These are phyloP conservation scores for Penicillium sp. DNA, from an alignment of 2,329 filamentous ascomycete genomes.

Conservation along the genomic window DNA sequence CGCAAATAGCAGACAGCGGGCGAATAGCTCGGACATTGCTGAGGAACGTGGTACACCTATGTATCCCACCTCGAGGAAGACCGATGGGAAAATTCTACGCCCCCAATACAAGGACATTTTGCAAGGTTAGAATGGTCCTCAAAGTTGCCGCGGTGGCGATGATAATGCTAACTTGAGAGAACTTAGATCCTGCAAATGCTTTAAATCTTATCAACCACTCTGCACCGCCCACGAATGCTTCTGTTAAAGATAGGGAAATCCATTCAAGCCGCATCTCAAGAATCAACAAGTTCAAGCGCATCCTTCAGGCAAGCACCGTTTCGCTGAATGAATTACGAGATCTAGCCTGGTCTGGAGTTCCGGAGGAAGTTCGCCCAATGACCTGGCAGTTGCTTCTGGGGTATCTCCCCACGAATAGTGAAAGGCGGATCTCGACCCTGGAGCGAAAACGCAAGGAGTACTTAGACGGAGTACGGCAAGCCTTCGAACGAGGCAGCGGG, in stretches of 20 bases:
- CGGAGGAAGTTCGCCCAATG: conserved; percentile 94
- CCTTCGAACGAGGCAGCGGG: conserved; percentile 61
- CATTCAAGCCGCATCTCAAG: conserved; percentile 86
- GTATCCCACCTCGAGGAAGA: conserved; percentile 87
- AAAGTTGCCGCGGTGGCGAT: neutral
- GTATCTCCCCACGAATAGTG: conserved; percentile 95
- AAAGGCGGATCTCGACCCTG: conserved; percentile 83
- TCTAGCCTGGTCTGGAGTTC: conserved; percentile 91
- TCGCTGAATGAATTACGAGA: conserved; percentile 80
- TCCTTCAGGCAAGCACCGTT: conserved; percentile 90
- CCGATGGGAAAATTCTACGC: conserved; percentile 90
- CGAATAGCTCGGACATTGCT: conserved; percentile 91
- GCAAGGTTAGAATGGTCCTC: conserved; percentile 54
- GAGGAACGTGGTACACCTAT: conserved; percentile 81
- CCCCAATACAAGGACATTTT: conserved; percentile 98
- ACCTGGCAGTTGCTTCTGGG: conserved; percentile 97
- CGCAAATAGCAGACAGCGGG: conserved; percentile 63
- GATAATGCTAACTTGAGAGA: conserved; percentile 8
- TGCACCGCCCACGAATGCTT: conserved; percentile 71
- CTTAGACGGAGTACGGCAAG: conserved; percentile 80
- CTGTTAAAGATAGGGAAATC: conserved; percentile 81
- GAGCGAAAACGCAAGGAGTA: conserved; percentile 97
- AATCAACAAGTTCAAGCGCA: conserved; percentile 98
- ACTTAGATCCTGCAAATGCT: conserved; percentile 79
- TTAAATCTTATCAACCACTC: conserved; percentile 92